Evolutionary conservation across 2,329 filamentous ascomycete species (phyloP).

Genomic region (Coniella vitis): DNA sequence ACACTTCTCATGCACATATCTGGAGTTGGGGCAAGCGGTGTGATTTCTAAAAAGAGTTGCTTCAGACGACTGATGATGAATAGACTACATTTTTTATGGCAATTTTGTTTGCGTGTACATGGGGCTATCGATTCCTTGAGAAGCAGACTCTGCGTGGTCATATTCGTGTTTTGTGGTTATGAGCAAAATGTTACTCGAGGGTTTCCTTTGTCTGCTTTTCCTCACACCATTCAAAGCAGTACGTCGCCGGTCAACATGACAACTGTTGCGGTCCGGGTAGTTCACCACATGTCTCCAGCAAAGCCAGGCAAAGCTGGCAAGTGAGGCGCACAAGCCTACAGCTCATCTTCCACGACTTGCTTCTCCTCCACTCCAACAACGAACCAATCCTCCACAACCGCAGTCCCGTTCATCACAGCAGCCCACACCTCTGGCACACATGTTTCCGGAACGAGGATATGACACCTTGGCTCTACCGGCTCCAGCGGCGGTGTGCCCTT

Average conservation of each 20-base stretch:
- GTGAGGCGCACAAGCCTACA: background rate
- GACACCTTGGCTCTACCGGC: constrained; percentile 15
- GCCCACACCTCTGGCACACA: constrained; percentile 18
- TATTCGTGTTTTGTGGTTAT: too few relatives aligned
- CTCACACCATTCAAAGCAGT: too few relatives aligned
- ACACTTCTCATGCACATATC: background rate
- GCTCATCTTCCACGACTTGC: background rate
- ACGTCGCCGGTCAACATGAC: too few relatives aligned
- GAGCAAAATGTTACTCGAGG: too few relatives aligned
- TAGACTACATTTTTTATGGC: background rate
- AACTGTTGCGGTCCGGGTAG: too few relatives aligned
- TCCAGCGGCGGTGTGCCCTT: constrained; percentile 10
- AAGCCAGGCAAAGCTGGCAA: background rate
- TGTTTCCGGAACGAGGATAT: constrained; percentile 16
- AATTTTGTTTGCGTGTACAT: background rate
- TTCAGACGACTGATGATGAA: background rate
- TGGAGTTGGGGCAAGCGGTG: background rate
- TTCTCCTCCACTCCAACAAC: constrained; percentile 13
- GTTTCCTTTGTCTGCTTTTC: too few relatives aligned
- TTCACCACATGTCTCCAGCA: too few relatives aligned
- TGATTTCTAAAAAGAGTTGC: background rate
- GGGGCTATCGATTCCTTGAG: background rate
- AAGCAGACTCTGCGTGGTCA: background rate
- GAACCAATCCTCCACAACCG: constrained; percentile 18
- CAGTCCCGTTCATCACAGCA: constrained; percentile 14